Base-by-base conservation (phyloP, 148 eudicot genomes). In the Amaranthus cruentus region DNA sequence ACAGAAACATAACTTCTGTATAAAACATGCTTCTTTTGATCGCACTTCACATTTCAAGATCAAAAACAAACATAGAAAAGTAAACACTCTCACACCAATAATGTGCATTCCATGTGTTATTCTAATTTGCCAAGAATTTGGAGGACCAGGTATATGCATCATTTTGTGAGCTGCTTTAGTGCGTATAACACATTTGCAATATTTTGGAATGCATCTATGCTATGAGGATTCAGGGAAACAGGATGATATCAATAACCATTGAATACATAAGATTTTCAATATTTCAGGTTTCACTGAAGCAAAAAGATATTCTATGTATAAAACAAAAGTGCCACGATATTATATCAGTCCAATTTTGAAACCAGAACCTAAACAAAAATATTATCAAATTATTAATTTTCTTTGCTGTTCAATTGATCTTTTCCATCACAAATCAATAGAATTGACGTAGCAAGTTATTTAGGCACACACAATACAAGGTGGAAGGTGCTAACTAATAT, bases 401-500 rank as follows among this genome's bases (percentile, higher is more conserved):
- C 13, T 66, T 53, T 44, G 4, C 62, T 53, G 54, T 46, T 62
- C 47, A 18, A 44, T 56, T 21, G 28, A 66, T 14, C 14, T 7
- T 28, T 56, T 28, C 10, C 46, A 14, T 48, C 12, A 53, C n/a
- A 47, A 3, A 65, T 46, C 47, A 48, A 56, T 48, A 63, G 6
- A 47, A 47, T 64, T n/a, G 15, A 51, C 50, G 50, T 42, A 51
- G 10, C 51, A 46, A 38, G 63, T 62, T 54, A 67, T 28, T 28
- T 51, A 28, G 73, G 68, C 64, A 73, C 12, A 73, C 14, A 12
- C 21, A 44, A 68, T 28, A 72, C 68, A 8, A 59, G 46, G 42
- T 47, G 3, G 3, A 15, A 44, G 9, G 7, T 11, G 9, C 13
- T 49, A 57, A 49, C 68, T 28, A 58, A 46, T 57, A 28, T 55